phyloP scores from a whole-genome alignment of 441 rosid genomes.

The Pelargonium fulgidum region DNA sequence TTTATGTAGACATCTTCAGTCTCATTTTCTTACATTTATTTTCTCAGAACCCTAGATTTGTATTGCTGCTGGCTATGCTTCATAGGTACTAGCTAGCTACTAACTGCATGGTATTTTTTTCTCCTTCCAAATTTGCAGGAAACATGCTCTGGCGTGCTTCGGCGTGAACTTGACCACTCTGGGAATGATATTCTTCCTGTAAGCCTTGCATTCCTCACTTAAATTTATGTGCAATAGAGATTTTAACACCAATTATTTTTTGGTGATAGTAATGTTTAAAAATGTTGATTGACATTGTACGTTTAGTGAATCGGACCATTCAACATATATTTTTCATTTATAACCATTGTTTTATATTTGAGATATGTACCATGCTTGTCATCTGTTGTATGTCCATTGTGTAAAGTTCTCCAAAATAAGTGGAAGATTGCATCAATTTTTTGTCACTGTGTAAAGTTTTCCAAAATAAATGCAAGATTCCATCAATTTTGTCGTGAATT shows the following conservation, averaged over 20 bases:
- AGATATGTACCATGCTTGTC: neutral
- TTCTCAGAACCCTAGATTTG: neutral
- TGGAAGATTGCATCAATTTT: neutral
- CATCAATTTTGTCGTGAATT: neutral
- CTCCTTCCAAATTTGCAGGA: conserved; percentile 43
- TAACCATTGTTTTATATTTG: neutral
- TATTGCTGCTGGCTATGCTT: neutral
- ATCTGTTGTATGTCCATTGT: neutral
- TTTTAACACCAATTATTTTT: neutral
- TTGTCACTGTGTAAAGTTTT: neutral
- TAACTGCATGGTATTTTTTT: neutral
- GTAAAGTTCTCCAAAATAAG: neutral
- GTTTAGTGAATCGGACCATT: neutral
- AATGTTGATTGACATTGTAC: neutral
- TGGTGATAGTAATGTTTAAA: neutral
- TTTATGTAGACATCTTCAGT: neutral
- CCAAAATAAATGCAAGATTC: neutral
- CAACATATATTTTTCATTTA: neutral
- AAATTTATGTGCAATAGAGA: neutral
- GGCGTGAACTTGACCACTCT: conserved; percentile 86
- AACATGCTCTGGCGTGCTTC: conserved; percentile 67
- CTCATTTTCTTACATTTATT: neutral
- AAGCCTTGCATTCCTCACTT: conserved; percentile 14
- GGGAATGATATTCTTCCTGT: conserved; percentile 52
- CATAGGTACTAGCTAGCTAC: neutral